Evolutionary conservation across 495 filamentous ascomycete species (phyloP).

Genomic region (Penicillium egyptiacum): DNA sequence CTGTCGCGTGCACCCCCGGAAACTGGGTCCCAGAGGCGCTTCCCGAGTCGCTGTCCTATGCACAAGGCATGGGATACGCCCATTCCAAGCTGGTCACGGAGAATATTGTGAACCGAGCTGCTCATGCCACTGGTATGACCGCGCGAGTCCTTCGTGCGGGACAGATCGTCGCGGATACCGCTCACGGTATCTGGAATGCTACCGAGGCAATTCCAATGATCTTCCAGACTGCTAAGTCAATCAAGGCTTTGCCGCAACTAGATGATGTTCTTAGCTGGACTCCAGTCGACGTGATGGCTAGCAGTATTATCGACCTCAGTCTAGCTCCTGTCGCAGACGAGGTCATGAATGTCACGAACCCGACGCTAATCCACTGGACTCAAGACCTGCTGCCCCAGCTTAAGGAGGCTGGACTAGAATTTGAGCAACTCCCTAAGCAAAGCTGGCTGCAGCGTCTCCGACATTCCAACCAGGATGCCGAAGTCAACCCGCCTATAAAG

Average conservation of each 20-base stretch:
- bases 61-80: conserved; percentile 58
- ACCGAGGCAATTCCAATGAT: conserved; percentile 65
- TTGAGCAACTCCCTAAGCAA: conserved; percentile 39
- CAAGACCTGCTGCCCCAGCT: conserved; percentile 51
- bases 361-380: conserved; percentile 49
- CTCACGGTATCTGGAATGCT: conserved; percentile 59
- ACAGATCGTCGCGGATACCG: conserved; percentile 56
- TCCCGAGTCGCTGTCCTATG: conserved; percentile 46
- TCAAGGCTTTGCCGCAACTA: conserved; percentile 54
- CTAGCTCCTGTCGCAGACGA: conserved; percentile 17
- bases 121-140: conserved; percentile 29
- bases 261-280: conserved; percentile 57
- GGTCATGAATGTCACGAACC: conserved; percentile 46
- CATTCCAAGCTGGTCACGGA: conserved; percentile 66
- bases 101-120: conserved; percentile 43
- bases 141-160: conserved; percentile 54
- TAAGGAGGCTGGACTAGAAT: conserved; percentile 39
- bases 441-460: conserved; percentile 51
- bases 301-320: conserved; percentile 31
- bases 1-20: conserved; percentile 36
- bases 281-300: conserved; percentile 58
- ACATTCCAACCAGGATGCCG: conserved; percentile 36
- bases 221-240: conserved; percentile 46
- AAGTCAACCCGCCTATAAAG: conserved; percentile 46
- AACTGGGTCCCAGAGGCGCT: conserved; percentile 48